phyloP scores from a whole-genome alignment of 2,329 filamentous ascomycete species.

The Verticillium klebahnii region DNA sequence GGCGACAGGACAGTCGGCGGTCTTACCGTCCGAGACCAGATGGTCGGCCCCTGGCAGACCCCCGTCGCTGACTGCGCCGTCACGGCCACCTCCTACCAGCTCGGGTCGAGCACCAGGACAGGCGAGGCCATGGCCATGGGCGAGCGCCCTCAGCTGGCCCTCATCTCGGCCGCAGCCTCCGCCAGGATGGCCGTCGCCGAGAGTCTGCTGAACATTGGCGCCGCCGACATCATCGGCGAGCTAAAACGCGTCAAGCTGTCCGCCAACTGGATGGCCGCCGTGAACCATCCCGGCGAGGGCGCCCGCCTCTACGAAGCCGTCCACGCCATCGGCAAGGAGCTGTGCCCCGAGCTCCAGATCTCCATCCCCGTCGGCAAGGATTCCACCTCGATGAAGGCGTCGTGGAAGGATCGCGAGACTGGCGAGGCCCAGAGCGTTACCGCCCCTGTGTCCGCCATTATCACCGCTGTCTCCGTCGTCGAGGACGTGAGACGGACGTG shows the following conservation, averaged over 20 bases:
- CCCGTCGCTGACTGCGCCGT: constrained; percentile 93
- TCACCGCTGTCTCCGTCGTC: constrained; percentile 86
- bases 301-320: constrained; percentile 92
- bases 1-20: constrained; percentile 90
- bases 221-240: constrained; percentile 65
- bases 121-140: constrained; percentile 99
- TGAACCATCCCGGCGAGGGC: constrained; percentile 86
- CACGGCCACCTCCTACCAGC: constrained; percentile 73
- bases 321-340: constrained; percentile 84
- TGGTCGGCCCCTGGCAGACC: constrained; percentile 94
- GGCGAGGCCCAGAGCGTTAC: constrained; percentile 78
- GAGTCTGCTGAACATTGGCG: constrained; percentile 87
- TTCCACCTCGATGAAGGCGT: constrained; percentile 98
- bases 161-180: constrained; percentile 86
- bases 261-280: constrained; percentile 99
- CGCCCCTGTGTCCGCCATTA: constrained; percentile 83
- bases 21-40: constrained; percentile 83
- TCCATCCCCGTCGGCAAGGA: constrained; percentile 97
- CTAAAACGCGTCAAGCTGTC: constrained; percentile 80
- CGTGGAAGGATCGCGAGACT: constrained; percentile 71
- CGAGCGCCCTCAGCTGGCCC: constrained; percentile 81
- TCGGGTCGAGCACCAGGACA: constrained; percentile 61
- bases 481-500: constrained; percentile 81
- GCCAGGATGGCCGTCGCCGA: constrained; percentile 96
- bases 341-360: constrained; percentile 86